Conservation (phyloP, 441 rosid genomes). For the Eutrema salsugineum region DNA sequence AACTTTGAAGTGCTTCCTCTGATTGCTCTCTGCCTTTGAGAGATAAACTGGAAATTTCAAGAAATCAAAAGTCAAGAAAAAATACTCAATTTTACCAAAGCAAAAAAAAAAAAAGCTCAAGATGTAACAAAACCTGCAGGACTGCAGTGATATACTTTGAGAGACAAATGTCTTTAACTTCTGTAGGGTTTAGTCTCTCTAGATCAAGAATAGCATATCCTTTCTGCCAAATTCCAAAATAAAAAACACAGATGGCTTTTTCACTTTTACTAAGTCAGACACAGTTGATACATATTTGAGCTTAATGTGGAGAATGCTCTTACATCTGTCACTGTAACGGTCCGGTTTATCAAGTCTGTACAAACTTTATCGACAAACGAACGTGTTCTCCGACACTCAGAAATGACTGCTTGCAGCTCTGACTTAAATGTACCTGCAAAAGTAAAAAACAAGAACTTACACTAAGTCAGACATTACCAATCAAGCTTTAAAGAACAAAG, state of each 20-base stretch:
- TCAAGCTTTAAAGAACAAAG: too few relatives aligned
- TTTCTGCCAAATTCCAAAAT: slow-evolving; percentile 42
- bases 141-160: slow-evolving; percentile 62
- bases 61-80: slow-evolving; percentile 28
- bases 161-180: slow-evolving; percentile 55
- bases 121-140: slow-evolving; percentile 57
- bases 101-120: slow-evolving; percentile 3
- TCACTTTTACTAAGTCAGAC: neutral
- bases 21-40: slow-evolving; percentile 84
- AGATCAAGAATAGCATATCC: slow-evolving; percentile 81
- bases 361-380: slow-evolving; percentile 57
- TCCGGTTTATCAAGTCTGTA: slow-evolving; percentile 47
- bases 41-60: slow-evolving; percentile 57
- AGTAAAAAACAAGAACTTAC: slow-evolving; percentile 4
- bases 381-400: slow-evolving; percentile 72
- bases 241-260: neutral
- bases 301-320: slow-evolving; percentile 29
- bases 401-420: slow-evolving; percentile 66
- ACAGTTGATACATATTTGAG: neutral
- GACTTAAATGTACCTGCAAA: slow-evolving; percentile 60
- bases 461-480: neutral
- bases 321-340: slow-evolving; percentile 61
- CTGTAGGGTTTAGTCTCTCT: slow-evolving; percentile 56
- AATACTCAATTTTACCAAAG: neutral
- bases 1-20: slow-evolving; percentile 74